These are phyloP conservation scores for Solanum tacnaense DNA, from an alignment of 257 asterid genomes.

Conservation along the genomic window DNA sequence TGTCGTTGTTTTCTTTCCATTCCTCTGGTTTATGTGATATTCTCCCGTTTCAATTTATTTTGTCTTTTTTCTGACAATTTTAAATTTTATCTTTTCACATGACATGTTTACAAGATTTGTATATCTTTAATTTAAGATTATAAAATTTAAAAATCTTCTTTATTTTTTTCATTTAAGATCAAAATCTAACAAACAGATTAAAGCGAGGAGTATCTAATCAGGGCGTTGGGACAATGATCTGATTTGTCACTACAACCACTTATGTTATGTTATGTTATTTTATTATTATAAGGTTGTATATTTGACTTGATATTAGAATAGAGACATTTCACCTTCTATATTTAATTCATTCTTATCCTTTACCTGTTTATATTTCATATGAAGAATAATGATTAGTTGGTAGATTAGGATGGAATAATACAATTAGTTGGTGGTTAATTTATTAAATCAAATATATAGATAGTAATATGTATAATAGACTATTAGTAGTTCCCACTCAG, in stretches of 20 bases:
- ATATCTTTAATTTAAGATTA: fast-evolving
- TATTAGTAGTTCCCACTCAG: background rate
- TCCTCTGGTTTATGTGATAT: background rate
- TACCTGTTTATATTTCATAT: background rate
- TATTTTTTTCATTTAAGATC: fast-evolving
- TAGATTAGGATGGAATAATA: background rate
- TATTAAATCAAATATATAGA: background rate
- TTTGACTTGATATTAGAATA: background rate
- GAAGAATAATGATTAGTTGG: background rate
- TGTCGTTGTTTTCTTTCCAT: background rate
- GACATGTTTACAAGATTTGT: background rate
- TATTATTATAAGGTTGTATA: background rate
- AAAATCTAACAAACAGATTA: background rate
- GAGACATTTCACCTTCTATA: background rate
- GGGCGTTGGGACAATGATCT: background rate
- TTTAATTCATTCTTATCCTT: background rate
- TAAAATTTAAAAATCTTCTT: background rate
- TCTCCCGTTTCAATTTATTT: too few relatives aligned
- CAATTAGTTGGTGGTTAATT: background rate
- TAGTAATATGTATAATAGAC: background rate
- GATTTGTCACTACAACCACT: background rate
- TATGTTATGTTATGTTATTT: background rate
- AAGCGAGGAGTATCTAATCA: background rate
- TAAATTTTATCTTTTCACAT: background rate
- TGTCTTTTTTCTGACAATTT: background rate